Base-by-base conservation (phyloP, 352 stramenopile genomes). In the Aphanomyces cochlioides region DNA sequence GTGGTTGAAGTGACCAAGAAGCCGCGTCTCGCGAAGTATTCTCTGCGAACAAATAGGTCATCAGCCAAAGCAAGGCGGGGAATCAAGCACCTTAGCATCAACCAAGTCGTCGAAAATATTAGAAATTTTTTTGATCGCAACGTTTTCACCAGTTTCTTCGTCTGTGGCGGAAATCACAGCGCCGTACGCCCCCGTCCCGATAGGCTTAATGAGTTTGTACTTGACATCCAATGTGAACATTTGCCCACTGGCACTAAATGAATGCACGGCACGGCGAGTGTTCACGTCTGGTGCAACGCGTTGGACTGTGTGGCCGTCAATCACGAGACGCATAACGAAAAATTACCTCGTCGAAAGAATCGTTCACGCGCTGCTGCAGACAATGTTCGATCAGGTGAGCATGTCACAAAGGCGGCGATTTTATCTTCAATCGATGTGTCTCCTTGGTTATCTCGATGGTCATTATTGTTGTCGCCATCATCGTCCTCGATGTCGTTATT, bases 51-150 rank as follows among this genome's bases (percentile, higher is more conserved):
- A 47, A 66, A 34, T 19, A 10, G 17, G 13, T n/a, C 8, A 17
- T 28, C n/a, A 58, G n/a, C 10, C 10, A 56, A 66, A 8, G 47
- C 8, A 48, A 39, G 47, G 61, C 45, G 43, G 36, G 15, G n/a
- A 17, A 15, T 72, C 58, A 13, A 66, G 47, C 48, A 69, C 48
- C 45, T 99, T 99, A 15, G 97, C 97, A 79, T 99, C 97, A 60
- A 99, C 96, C 53, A 99, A 87, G 77, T 99, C 96, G 47, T 98
- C 90, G 76, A 98, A 98, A 28, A 92, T 90, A 48, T 89, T 88
- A 0, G 88, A 84, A 64, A 98, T 96, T 77, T 98, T 98, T 79
- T 98, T 98, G 60, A 98, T 96, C 6, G 93, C 93, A 37, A 98
- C 78, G 72, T 92, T 88, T 13, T 76, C 74, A 21, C 78, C 75